Base-by-base conservation (phyloP, 768 basidiomycete species). In the Serendipita sp. region DNA sequence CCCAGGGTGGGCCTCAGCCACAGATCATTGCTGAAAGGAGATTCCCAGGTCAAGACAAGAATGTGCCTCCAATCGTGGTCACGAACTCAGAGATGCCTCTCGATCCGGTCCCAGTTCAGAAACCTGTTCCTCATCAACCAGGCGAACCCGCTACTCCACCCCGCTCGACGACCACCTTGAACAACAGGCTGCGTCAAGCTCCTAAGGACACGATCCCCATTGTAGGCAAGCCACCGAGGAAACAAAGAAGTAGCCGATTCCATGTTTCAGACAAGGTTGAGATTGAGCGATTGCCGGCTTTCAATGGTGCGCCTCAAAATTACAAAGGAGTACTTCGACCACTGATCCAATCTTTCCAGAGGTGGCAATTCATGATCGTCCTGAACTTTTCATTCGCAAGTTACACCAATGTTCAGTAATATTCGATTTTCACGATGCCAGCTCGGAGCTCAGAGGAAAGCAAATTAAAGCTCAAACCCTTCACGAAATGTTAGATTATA, bases 341-440 rank as follows among this genome's bases (percentile, higher is more conserved):
- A 23, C 23, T 23, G 23, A 23, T 23, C 23, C 23, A 23, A 23
- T 23, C 23, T 23, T 23, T 60, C 29, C 75, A 97, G 96, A 99
- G 78, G 94, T 88, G 2, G 81, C 92, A 60, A 83, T 86, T 3
- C 82, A 78, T 68, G 96, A 98, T 73, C 86, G 95, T 40, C 84
- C 91, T 37, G 85, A 87, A 66, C 79, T 99, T 43, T 98, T 99
- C 73, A 78, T 98, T 71, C 91, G 81, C 75, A 99, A 99, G 75
- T 81, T 99, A 63, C 86, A 88, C 73, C 96, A 99, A 73, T 98
- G 95, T 76, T 85, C 88, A 64, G 93, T 97, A 67, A 77, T 99
- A 45, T 99, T 99, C 74, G 96, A 99, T 76, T 99, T 99, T 75
- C 98, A 97, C 72, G 96, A 99, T 72, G 89, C 93, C 52, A 94